These are phyloP conservation scores for Cinnamomum chago DNA, from an alignment of 164 flowering plant species.

Conservation along the genomic window DNA sequence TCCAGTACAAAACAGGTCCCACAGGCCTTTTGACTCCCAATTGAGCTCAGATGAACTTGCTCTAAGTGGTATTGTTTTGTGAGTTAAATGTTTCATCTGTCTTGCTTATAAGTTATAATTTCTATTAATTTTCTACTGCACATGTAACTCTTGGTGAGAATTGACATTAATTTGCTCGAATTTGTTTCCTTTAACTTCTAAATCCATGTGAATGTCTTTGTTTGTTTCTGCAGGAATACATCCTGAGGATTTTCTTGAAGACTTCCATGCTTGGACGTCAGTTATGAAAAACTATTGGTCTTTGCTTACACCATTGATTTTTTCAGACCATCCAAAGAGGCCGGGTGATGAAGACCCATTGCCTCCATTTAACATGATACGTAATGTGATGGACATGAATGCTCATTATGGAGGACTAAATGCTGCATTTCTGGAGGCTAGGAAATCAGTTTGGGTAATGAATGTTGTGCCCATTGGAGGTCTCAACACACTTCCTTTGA, in stretches of 20 bases:
- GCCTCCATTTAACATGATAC: conserved; percentile 93
- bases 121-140: no score
- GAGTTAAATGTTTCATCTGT: no score
- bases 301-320: conserved; percentile 87
- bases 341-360: conserved; percentile 96
- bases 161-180: background rate
- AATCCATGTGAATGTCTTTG: background rate
- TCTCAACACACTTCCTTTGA: conserved; percentile 76
- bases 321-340: conserved; percentile 98
- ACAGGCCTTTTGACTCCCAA: conserved; percentile 30
- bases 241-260: conserved; percentile 71
- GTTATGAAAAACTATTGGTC: conserved; percentile 88
- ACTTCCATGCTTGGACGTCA: conserved; percentile 56
- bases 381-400: conserved; percentile 98
- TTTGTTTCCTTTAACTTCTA: background rate
- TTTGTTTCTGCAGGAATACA: conserved; percentile 55
- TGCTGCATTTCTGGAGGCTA: conserved; percentile 73
- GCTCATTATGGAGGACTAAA: conserved; percentile 87
- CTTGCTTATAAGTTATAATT: no score
- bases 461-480: conserved; percentile 75
- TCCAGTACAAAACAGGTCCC: conserved; percentile 73
- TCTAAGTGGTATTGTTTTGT: conserved; percentile 59
- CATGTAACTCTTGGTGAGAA: background rate
- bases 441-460: conserved; percentile 90
- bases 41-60: conserved; percentile 57